Evolutionary conservation across 2,329 filamentous ascomycete species (phyloP), one percentile per base, ranked within the genome.

Genomic region (Talaromyces verruculosus): DNA sequence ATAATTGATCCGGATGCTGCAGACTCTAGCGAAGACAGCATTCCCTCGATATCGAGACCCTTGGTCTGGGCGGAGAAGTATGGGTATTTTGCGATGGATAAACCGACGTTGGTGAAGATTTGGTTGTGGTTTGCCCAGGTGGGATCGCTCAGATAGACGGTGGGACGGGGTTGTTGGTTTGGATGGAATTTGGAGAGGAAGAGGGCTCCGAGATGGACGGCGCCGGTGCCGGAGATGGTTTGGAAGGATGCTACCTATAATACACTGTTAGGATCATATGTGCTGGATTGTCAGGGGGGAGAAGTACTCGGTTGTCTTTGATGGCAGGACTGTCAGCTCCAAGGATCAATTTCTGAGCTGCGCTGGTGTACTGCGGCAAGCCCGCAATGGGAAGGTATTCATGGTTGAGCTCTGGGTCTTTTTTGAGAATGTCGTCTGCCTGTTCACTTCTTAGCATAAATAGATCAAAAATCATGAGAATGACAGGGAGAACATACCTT

Each of bases 91-190:
- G 89, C 89, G 73, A 92, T 87, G 39, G 87, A 82, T 35, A 98
- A 84, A 72, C 87, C 85, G 75, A 97, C 93, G 77, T 98, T 98
- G 80, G 84, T 87, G 84, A 99, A 97, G 84, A 99, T 97, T 81
- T 98, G 95, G 83, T 96, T 89, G 88, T 99, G 95, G 84, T 99
- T 99, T 72, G 91, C 93, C 95, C 95, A 99, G 68, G 95, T 99
- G 63, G 95, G 95, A 79, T 91, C 91, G 74, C 93, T 97, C 79
- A 98, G 85, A 85, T 97, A 97, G 81, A 96, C 87, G 67, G 89
- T 87, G 71, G 89, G 81, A 85, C 87, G 76, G 86, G 85, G 75
- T 84, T 77, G 63, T 78, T 74, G 80, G n/a, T 30, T 51, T 66
- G 83, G 84, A 85, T 92, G 97, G 87, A 98, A 99, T 79, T 90